Percentiles rank a stretch among this genome's conserved stretches.
These are phyloP conservation scores for Ophiostoma sp. DNA, from an alignment of 2,329 filamentous ascomycete species.

Conservation along the genomic window DNA sequence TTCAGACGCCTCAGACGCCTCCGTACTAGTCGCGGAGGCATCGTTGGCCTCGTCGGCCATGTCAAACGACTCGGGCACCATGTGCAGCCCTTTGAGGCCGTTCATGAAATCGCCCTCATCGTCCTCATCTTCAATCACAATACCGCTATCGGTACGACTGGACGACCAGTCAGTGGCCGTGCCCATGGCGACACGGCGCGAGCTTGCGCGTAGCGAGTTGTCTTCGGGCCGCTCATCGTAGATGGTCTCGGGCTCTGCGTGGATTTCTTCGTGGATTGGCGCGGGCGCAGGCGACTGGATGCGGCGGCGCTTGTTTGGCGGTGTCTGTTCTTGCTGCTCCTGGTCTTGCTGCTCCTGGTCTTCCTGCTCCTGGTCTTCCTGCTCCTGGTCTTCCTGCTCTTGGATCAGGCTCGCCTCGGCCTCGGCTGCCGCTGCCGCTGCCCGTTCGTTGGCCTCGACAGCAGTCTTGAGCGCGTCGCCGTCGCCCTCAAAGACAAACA, in stretches of 20 bases:
- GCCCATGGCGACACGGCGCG: slow-evolving; percentile 19
- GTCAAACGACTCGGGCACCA: slow-evolving; percentile 33
- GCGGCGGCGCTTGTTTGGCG: slow-evolving; percentile 38
- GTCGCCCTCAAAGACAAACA: slow-evolving; percentile 62
- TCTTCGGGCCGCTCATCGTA: background rate
- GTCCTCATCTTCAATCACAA: slow-evolving; percentile 45
- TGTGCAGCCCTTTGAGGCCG: background rate
- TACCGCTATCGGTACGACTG: slow-evolving; percentile 52
- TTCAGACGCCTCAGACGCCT: slow-evolving; percentile 35
- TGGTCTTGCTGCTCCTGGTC: background rate
- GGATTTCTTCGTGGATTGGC: background rate
- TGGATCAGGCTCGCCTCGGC: background rate
- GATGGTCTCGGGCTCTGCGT: background rate
- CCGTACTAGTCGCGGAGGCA: slow-evolving; percentile 24
- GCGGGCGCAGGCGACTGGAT: slow-evolving; percentile 17
- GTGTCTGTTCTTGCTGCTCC: background rate
- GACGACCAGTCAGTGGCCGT: slow-evolving; percentile 33
- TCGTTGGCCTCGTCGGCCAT: slow-evolving; percentile 42
- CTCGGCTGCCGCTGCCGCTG: background rate
- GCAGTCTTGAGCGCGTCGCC: slow-evolving; percentile 49
- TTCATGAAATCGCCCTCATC: slow-evolving; percentile 40
- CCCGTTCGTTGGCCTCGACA: slow-evolving; percentile 44
- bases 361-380: background rate
- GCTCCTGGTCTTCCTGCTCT: background rate
- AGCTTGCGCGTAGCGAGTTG: background rate